These are phyloP conservation scores for Neurospora sp. DNA, from an alignment of 2,329 filamentous ascomycete genomes.

Conservation along the genomic window DNA sequence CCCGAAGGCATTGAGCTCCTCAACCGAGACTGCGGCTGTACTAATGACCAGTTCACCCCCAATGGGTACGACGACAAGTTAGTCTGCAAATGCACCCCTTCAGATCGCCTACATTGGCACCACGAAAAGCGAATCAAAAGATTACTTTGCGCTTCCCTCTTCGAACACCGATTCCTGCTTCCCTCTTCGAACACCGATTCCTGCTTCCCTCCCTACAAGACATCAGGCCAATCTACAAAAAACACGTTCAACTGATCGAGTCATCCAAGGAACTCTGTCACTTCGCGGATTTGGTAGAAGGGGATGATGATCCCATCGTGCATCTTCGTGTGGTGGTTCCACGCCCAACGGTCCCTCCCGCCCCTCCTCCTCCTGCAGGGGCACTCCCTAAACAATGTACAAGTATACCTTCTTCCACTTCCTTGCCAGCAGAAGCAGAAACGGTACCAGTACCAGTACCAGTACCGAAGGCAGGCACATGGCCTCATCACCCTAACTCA, in stretches of 20 bases:
- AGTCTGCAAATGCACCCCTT: neutral
- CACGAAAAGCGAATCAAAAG: neutral
- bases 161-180: neutral
- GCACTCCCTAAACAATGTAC: neutral
- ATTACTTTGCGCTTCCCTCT: neutral
- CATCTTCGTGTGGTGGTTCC: neutral
- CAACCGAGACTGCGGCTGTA: neutral
- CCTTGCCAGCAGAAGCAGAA: too few species aligned
- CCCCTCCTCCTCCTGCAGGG: neutral
- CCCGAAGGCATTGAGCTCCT: neutral
- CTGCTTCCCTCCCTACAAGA: neutral
- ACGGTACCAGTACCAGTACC: too few species aligned
- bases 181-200: neutral
- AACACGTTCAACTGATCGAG: neutral
- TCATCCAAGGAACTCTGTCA: neutral
- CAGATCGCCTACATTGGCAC: neutral
- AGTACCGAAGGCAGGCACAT: too few species aligned
- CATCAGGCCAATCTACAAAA: neutral
- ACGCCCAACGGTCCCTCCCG: neutral
- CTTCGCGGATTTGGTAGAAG: neutral
- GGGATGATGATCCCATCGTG: neutral
- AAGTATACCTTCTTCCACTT: neutral
- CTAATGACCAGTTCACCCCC: neutral
- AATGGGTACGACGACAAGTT: neutral
- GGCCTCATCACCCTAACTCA: too few species aligned